A percentile compares a stretch with the other conserved stretches of the same genome.
Evolutionary conservation across 1,284 basidiomycete species (phyloP).

Genomic region (Cystobasidiaceae sp.): DNA sequence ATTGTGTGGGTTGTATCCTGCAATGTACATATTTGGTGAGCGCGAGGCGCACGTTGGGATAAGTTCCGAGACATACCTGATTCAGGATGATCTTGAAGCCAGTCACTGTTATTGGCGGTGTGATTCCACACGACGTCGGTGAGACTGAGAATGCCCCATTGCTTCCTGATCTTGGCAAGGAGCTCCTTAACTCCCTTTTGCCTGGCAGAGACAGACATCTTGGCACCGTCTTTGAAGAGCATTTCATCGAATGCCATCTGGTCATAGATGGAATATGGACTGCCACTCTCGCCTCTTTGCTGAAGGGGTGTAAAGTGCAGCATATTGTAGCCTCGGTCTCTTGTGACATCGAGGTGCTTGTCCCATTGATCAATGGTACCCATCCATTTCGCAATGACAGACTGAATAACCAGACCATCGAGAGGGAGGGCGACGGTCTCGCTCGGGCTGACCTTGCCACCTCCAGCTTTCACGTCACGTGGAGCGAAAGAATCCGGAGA

Average conservation of each 20-base stretch:
- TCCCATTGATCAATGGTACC: slow-evolving; percentile 71
- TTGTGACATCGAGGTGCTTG: slow-evolving; percentile 70
- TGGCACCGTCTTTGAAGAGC: slow-evolving; percentile 56
- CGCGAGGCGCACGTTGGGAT: background rate
- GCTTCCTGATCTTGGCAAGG: slow-evolving; percentile 64
- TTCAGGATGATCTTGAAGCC: slow-evolving; percentile 89
- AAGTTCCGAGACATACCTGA: slow-evolving; percentile 58
- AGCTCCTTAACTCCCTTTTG: slow-evolving; percentile 57
- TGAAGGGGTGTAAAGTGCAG: slow-evolving; percentile 91
- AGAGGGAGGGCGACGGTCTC: slow-evolving; percentile 65
- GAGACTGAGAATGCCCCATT: slow-evolving; percentile 78
- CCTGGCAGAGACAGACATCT: slow-evolving; percentile 53
- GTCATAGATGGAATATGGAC: slow-evolving; percentile 84
- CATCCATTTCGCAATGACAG: slow-evolving; percentile 95
- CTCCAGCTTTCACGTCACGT: slow-evolving; percentile 40
- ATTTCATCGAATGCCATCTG: slow-evolving; percentile 73
- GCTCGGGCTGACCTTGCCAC: slow-evolving; percentile 53
- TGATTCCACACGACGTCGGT: slow-evolving; percentile 95
- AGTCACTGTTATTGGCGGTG: slow-evolving; percentile 83
- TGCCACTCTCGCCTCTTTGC: slow-evolving; percentile 75
- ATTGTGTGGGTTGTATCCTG: slow-evolving; percentile 81
- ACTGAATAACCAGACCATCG: slow-evolving; percentile 77
- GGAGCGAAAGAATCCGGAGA: slow-evolving; percentile 50
- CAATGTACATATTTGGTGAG: background rate
- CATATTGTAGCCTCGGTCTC: slow-evolving; percentile 77